These are phyloP conservation scores for Pichia sp. DNA, from an alignment of 1,139 yeast genomes.

Conservation along the genomic window DNA sequence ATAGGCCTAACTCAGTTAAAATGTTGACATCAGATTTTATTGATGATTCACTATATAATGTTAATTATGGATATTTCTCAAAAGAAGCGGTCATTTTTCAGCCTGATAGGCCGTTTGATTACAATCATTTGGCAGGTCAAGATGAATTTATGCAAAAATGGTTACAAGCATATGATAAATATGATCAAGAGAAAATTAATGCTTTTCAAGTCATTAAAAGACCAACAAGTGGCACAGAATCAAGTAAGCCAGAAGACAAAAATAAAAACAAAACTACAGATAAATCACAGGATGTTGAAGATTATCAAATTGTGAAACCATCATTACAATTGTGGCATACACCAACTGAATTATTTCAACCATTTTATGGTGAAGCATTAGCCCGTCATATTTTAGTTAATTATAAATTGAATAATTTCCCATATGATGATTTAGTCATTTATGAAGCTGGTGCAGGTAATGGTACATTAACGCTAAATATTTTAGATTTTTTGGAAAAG, in stretches of 20 bases:
- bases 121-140: conserved; percentile 49
- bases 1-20: conserved; percentile 57
- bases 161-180: conserved; percentile 59
- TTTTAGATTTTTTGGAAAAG: conserved; percentile 58
- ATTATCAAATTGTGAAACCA: conserved; percentile 29
- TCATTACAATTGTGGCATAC: conserved; percentile 82
- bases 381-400: conserved; percentile 70
- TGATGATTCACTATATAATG: conserved; percentile 79
- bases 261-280: conserved; percentile 4
- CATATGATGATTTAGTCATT: conserved; percentile 59
- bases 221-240: not conserved
- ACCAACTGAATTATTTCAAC: conserved; percentile 80
- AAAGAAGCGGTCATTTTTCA: conserved; percentile 74
- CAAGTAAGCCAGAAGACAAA: not conserved
- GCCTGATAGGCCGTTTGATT: conserved; percentile 55
- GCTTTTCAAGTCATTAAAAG: conserved; percentile 10
- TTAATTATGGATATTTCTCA: conserved; percentile 75
- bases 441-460: conserved; percentile 93
- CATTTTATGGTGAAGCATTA: conserved; percentile 78
- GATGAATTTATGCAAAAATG: conserved; percentile 69
- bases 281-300: conserved; percentile 8
- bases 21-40: conserved; percentile 75
- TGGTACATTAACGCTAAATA: conserved; percentile 77
- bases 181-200: conserved; percentile 35
- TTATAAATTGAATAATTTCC: conserved; percentile 60